Base-by-base conservation (phyloP, 176 grass and related monocot species). In the Cymbopogon citratus region DNA sequence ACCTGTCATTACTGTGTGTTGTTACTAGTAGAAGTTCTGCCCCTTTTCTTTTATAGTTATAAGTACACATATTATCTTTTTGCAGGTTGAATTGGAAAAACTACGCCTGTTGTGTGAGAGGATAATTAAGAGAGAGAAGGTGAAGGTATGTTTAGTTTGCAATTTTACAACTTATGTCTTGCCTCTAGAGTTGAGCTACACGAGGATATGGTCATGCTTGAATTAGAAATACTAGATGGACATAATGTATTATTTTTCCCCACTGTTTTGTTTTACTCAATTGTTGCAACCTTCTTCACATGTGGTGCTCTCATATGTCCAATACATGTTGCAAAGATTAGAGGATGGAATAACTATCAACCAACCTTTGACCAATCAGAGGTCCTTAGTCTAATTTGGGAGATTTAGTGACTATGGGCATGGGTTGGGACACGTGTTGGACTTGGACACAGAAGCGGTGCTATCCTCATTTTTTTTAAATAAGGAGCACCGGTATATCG, bases 41-140 rank as follows among this genome's bases (percentile, higher is more conserved):
- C 66, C 36, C 44, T 39, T 77, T 83, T 77, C 51, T 76, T 82
- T 78, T 54, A 3, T 62, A 82, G 28, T 62, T 64, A 21, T 83
- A 49, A 72, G 23, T 60, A 67, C 71, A 62, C 60, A 21, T 79
- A 69, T 87, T 64, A 63, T 87, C 54, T 45, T 86, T 60, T 63
- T 81, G 68, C 88, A 98, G 95, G 90, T 99, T 73, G 89, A 93
- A 80, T 80, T 99, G 76, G 96, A 99, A 68, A 99, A 91, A 67
- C 80, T 95, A 81, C 96, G 96, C 45, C 93, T 99, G 35, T 92
- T 99, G 85, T 99, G 96, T 87, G 96, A 99, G 73, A 78, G 96
- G 73, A 91, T 99, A 87, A 95, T 95, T 68, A 99, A 87, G 86
- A 95, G 96, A 90, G 96, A 99, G 71, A 99, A 95, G 78, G 59